These are phyloP conservation scores for Cladosporium phlei DNA, from an alignment of 2,329 filamentous ascomycete genomes.

Conservation along the genomic window DNA sequence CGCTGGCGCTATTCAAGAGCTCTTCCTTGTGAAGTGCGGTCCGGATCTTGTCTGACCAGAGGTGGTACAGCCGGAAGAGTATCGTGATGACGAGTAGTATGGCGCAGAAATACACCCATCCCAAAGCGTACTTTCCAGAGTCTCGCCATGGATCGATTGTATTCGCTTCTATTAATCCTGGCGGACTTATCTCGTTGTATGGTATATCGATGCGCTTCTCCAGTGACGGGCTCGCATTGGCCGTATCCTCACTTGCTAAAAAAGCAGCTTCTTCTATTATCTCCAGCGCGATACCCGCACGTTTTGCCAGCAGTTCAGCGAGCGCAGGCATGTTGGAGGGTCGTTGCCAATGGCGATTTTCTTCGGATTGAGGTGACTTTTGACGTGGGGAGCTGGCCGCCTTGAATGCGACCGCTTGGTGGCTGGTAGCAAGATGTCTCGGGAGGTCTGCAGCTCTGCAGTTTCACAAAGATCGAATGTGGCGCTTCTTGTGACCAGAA, in stretches of 20 bases:
- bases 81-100: conserved; percentile 64
- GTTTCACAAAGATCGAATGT: conserved; percentile 4
- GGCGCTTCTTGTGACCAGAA: conserved; percentile 3
- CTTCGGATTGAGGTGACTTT: neutral
- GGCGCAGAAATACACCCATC: conserved; percentile 83
- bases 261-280: conserved; percentile 12
- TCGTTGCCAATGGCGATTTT: too few species aligned
- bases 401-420: conserved; percentile 9
- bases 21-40: conserved; percentile 84
- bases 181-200: conserved; percentile 51
- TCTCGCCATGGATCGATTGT: conserved; percentile 70
- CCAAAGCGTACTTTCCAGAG: conserved; percentile 78
- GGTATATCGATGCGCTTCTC: conserved; percentile 51
- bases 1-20: conserved; percentile 60
- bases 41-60: conserved; percentile 89
- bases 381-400: conserved; percentile 3
- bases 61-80: conserved; percentile 73
- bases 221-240: conserved; percentile 15
- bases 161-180: conserved; percentile 51
- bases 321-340: conserved; percentile 26
- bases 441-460: conserved; percentile 1
- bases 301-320: conserved; percentile 24
- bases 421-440: neutral
- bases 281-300: conserved; percentile 25
- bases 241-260: conserved; percentile 13